phyloP scores from a whole-genome alignment of 73 alveolate genomes.

The Paramecium sexaurelia region DNA sequence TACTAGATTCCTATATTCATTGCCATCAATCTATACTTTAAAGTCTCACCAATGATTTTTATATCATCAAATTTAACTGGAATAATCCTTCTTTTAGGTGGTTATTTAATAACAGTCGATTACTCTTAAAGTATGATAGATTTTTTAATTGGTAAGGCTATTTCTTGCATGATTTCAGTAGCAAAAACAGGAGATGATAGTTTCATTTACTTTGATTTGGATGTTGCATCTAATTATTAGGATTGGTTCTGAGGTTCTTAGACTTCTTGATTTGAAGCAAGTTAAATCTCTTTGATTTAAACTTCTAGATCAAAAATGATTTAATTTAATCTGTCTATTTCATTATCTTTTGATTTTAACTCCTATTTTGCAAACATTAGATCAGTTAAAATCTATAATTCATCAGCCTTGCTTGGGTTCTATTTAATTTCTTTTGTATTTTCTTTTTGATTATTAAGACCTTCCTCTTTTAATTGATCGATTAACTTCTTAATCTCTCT shows the following conservation, averaged over 20 bases:
- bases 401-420: background rate
- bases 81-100: background rate
- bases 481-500: background rate
- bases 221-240: background rate
- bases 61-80: constrained; percentile 17
- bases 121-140: background rate
- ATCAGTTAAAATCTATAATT: background rate
- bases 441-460: background rate
- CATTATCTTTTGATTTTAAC: background rate
- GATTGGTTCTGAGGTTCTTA: background rate
- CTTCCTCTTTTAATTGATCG: background rate
- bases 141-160: background rate
- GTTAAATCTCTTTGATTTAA: background rate
- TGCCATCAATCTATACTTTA: constrained; percentile 25
- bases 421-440: background rate
- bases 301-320: background rate
- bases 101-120: background rate
- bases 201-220: background rate
- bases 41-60: background rate
- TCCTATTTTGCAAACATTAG: background rate
- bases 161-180: background rate
- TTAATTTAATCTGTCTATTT: background rate
- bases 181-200: background rate
- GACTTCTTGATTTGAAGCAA: background rate
- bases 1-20: background rate